A percentile compares a stretch with the other conserved stretches of the same genome.
Evolutionary conservation across 2,329 filamentous ascomycete species (phyloP).

Genomic region (Ophiosphaerella herpotricha): DNA sequence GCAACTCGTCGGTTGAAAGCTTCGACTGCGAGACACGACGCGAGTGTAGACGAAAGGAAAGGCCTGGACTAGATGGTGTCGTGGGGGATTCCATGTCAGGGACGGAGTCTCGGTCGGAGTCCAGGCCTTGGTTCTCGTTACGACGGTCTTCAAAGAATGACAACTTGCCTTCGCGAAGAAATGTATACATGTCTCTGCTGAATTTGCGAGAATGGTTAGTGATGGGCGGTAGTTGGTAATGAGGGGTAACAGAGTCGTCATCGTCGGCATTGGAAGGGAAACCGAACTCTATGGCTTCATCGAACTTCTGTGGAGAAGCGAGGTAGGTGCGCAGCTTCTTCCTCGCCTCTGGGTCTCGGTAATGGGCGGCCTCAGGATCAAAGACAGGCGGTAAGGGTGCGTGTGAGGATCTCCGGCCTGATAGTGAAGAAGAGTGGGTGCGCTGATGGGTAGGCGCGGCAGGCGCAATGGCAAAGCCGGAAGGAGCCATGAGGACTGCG

Average conservation of each 20-base stretch:
- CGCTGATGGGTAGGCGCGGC: slow-evolving; percentile 38
- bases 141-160: slow-evolving; percentile 46
- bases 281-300: slow-evolving; percentile 91
- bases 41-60: slow-evolving; percentile 39
- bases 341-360: slow-evolving; percentile 86
- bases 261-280: slow-evolving; percentile 66
- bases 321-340: slow-evolving; percentile 84
- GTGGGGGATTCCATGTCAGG: slow-evolving; percentile 43
- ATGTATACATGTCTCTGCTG: slow-evolving; percentile 61
- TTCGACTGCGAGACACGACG: slow-evolving; percentile 38
- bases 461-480: slow-evolving; percentile 33
- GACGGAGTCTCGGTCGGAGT: slow-evolving; percentile 40
- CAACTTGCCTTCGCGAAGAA: slow-evolving; percentile 62
- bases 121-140: slow-evolving; percentile 37
- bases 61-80: slow-evolving; percentile 43
- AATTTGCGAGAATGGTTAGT: slow-evolving; percentile 46
- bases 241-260: slow-evolving; percentile 25
- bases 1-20: slow-evolving; percentile 36
- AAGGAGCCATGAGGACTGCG: slow-evolving; percentile 48
- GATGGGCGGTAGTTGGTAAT: slow-evolving; percentile 41
- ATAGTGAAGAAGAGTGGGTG: slow-evolving; percentile 33
- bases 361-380: slow-evolving; percentile 77
- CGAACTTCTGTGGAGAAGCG: slow-evolving; percentile 90
- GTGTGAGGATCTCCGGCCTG: slow-evolving; percentile 35
- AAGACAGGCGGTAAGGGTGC: slow-evolving; percentile 35